Base-by-base conservation (phyloP, 2,329 filamentous ascomycete genomes). In the Herpotrichia juniperi region DNA sequence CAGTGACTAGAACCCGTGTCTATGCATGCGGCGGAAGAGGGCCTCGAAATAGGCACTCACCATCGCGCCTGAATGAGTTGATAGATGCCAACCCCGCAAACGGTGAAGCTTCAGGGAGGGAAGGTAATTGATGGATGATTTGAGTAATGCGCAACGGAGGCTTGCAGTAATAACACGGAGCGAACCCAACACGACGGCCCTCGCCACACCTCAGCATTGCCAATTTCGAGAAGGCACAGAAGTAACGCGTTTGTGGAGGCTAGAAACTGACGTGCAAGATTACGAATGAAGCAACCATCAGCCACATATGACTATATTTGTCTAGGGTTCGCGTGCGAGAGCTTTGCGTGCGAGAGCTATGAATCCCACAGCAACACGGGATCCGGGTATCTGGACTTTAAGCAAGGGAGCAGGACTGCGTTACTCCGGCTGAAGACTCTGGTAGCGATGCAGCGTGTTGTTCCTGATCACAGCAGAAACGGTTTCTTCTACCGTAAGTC, bases 1-100 rank as follows among this genome's bases (percentile, higher is more conserved):
- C 56, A 39, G 50, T 47, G 56, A 54, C 31, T 28, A 40, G n/a
- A 25, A 37, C 54, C 42, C 53, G 46, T 46, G 53, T 32, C 46
- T 42, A 49, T 64, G 65, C 63, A 68, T 63, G 59, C 62, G 53
- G 59, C 62, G 58, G 56, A 58, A 59, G 37, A 48, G 53, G 53
- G 59, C 54, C 57, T 62, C 42, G 56, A 62, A 60, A 63, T 59
- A 62, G 58, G 48, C 34, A 47, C 43, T 35, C 40, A 48, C 42
- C 45, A 40, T 40, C 54, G 57, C 53, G 55, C 46, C 53, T 57
- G 48, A 53, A 54, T 56, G 19, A n/a, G n/a, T 12, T 51, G 44
- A 53, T 59, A 47, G 43, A 55, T 60, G 55, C 61, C 54, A 64
- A 66, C 64, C 68, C 68, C 68, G 65, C 68, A 69, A 63, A 61